Base-by-base conservation (phyloP, 345 rosid species). In the Sisymbrium altissimum region DNA sequence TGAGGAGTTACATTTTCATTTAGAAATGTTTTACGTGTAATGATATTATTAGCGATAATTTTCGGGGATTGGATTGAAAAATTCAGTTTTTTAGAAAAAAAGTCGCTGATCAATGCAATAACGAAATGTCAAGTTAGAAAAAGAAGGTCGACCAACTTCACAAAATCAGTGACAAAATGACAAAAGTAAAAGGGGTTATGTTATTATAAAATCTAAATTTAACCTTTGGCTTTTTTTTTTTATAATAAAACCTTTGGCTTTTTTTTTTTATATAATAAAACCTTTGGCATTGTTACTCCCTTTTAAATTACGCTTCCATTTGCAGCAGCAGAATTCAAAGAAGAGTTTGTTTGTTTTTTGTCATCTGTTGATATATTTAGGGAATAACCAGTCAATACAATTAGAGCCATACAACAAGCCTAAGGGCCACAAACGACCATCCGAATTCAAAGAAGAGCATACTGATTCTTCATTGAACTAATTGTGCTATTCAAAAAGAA, bases 111-210 rank as follows among this genome's bases (percentile, higher is more conserved):
- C 29, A 12, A 6, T 12, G 50, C 58, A 54, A 63, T 43, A 45
- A 48, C 61, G 52, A 46, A 74, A 66, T 39, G 68, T 27, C 73
- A 60, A 40, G 21, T 30, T 38, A 30, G 39, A 41, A 1, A 25
- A 53, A 6, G 23, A 39, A 6, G 60, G 70, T 72, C 64, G 53
- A 72, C 45, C 18, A 68, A 29, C 17, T 56, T 69, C 21, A 29
- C 40, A 9, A 18, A 40, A 14, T 14, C n/a, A 40, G n/a, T 32
- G 40, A 21, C 48, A n/a, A n/a, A n/a, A n/a, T 15, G 39, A 32
- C 13, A 4, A 14, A 50, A 2, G 21, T 59, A 6, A 38, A 38
- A 59, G 46, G 29, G 19, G 27, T 18, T 35, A 35, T 21, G 64
- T 35, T 58, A 35, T 15, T 9, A 21, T 33, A 57, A 4, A 33